phyloP scores from a whole-genome alignment of 169 alveolate genomes.

The Cryptosporidium ubiquitum region DNA sequence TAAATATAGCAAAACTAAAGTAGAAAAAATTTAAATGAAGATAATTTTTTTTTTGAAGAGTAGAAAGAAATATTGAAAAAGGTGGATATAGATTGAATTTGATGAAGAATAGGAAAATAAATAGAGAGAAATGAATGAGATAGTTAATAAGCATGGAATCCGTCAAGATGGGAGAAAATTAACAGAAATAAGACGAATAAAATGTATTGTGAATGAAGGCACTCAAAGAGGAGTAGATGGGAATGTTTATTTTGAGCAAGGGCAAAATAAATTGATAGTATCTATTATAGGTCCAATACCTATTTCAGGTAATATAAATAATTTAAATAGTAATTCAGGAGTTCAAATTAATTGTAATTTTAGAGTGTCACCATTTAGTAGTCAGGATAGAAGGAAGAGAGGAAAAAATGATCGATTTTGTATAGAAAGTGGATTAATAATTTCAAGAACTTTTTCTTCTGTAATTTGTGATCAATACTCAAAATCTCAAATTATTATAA shows the following conservation, averaged over 20 bases:
- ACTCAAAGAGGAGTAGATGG: conserved; percentile 28
- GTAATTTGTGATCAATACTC: conserved; percentile 22
- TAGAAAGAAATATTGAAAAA: too few relatives aligned
- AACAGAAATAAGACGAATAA: conserved; percentile 45
- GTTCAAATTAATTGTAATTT: conserved; percentile 30
- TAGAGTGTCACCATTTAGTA: conserved; percentile 37
- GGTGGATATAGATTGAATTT: too few relatives aligned
- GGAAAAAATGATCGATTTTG: conserved; percentile 60
- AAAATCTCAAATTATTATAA: conserved; percentile 57
- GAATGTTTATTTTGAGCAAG: conserved; percentile 52
- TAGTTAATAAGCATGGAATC: conserved; percentile 26
- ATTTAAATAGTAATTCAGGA: conserved; percentile 3
- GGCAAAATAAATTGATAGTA: conserved; percentile 41
- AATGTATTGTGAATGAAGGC: conserved; percentile 21
- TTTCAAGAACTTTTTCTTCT: conserved; percentile 41
- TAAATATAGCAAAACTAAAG: too few relatives aligned
- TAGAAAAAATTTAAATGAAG: too few relatives aligned
- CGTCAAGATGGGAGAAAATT: conserved; percentile 61
- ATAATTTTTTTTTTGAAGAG: too few relatives aligned
- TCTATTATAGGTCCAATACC: conserved; percentile 58
- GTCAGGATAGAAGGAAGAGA: conserved; percentile 67
- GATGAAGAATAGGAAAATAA: background rate
- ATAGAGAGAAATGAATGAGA: conserved; percentile 24
- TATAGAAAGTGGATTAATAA: conserved; percentile 21
- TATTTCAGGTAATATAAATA: background rate